Evolutionary conservation across 208 protist species (phyloP), one percentile per base, ranked within the genome.

Genomic region (Novymonas esmeraldas): DNA sequence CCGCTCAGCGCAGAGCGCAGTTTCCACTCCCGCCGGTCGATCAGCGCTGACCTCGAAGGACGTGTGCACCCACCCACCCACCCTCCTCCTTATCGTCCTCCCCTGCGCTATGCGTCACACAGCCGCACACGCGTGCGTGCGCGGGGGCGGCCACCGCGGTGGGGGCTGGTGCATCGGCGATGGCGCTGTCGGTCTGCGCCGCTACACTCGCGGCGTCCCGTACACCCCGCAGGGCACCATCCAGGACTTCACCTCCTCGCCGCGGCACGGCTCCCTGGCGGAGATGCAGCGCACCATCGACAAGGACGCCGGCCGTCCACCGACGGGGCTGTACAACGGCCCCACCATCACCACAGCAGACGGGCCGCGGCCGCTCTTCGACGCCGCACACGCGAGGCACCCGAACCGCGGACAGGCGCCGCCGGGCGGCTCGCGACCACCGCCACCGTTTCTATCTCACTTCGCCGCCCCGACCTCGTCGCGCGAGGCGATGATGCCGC

Each of bases 231-330:
- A 72, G 13, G 85, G 85, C 48, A 89, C 81, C 29, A 82, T 92
- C 58, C 82, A 87, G 55, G 85, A 92, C 58, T 92, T 78, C 60
- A 85, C 82, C 14, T 74, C 79, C 0, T 92, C 85, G 3, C 80
- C 82, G 29, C 73, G 81, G 20, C 83, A 89, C 57, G 31, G 29
- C 6, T 45, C 60, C 24, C 48, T 92, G 31, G 75, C 79, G 16
- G 78, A 89, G 61, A 71, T 87, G 72, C 82, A 89, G 69, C 77
- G 71, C 18, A 66, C 89, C 20, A 49, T 87, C 1, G 85, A 92
- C 46, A 50, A 51, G n/a, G 61, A 42, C 20, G 69, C 51, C 3
- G 80, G 82, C 14, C 76, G 85, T 1, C 36, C 52, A 14, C 73
- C 70, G 18, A 83, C 73, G 7, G 65, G 72, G 6, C 63, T 87